A percentile compares a stretch with the other conserved stretches of the same genome.
phyloP scores from a whole-genome alignment of 768 basidiomycete genomes.

The Cystoderma amianthinum region DNA sequence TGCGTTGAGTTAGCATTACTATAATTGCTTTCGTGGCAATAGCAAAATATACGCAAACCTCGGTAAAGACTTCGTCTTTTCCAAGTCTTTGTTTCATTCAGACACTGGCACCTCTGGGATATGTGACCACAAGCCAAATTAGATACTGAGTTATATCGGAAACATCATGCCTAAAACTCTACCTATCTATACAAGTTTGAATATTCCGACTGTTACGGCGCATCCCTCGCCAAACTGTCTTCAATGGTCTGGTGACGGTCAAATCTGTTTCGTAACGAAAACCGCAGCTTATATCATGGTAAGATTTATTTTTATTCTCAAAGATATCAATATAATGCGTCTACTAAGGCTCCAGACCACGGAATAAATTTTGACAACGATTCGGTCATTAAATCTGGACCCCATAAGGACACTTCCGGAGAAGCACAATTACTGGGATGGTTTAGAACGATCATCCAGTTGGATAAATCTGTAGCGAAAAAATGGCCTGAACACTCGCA shows the following conservation, averaged over 20 bases:
- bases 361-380: constrained; percentile 62
- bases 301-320: constrained; percentile 9
- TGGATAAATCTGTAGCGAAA: constrained; percentile 32
- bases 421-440: constrained; percentile 50
- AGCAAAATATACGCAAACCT: too few species aligned
- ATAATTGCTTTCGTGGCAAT: too few species aligned
- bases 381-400: constrained; percentile 38
- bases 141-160: too few species aligned
- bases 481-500: constrained; percentile 46
- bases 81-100: too few species aligned
- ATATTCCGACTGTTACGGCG: constrained; percentile 52
- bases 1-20: too few species aligned
- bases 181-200: constrained; percentile 24
- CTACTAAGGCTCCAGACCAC: constrained; percentile 60
- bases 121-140: too few species aligned
- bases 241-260: constrained; percentile 75
- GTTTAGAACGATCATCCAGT: constrained; percentile 71
- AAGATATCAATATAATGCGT: constrained; percentile 1
- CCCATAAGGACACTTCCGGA: constrained; percentile 22
- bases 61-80: too few species aligned
- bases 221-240: constrained; percentile 52
- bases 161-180: too few species aligned
- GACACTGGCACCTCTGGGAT: too few species aligned
- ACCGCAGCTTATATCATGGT: constrained; percentile 67
- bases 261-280: constrained; percentile 61